Base-by-base conservation (phyloP, 495 filamentous ascomycete species). In the Xylaria sp. region DNA sequence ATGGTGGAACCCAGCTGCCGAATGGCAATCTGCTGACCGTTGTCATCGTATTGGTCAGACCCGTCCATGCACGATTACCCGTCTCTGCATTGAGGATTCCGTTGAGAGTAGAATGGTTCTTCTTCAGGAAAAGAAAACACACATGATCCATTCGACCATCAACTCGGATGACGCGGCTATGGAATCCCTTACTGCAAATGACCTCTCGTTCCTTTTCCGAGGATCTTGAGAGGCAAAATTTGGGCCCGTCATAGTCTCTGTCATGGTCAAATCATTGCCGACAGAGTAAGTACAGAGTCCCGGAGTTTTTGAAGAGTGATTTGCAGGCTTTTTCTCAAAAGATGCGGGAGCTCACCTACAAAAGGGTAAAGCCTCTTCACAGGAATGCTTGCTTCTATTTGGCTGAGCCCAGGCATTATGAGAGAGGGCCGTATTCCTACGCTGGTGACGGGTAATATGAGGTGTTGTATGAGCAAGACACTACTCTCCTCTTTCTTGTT, bases 1-100 rank as follows among this genome's bases (percentile, higher is more conserved):
- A 67, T 97, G 94, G 95, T 97, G 95, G 95, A 98, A 98, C 72
- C 95, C 95, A 5, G 94, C 94, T 26, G 94, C 95, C 5, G 96
- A 99, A 85, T 98, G 96, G 95, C 96, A 99, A 77, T 93, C 90
- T 71, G 95, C 95, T 3, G 96, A 99, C 79, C 91, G 96, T 72
- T 97, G 97, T 79, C 96, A 99, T 82, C 93, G 96, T 55, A 99
- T 99, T 72, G 96, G 96, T 41, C 96, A 98, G 82, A 91, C 89
- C 26, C 91, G 96, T 11, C 94, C 94, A 46, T 98, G 95, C 76
- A 92, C 92, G n/a, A 94, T 99, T 73, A 98, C 93, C 4, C 89
- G 95, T 21, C 86, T 99, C 24, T 94, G 93, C 77, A 97, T 99
- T 69, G 94, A 98, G 80, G 95, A 98, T 78, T 96, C 92, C 17